phyloP scores from a whole-genome alignment of 2,329 filamentous ascomycete species.

The Colletotrichum viniferum region DNA sequence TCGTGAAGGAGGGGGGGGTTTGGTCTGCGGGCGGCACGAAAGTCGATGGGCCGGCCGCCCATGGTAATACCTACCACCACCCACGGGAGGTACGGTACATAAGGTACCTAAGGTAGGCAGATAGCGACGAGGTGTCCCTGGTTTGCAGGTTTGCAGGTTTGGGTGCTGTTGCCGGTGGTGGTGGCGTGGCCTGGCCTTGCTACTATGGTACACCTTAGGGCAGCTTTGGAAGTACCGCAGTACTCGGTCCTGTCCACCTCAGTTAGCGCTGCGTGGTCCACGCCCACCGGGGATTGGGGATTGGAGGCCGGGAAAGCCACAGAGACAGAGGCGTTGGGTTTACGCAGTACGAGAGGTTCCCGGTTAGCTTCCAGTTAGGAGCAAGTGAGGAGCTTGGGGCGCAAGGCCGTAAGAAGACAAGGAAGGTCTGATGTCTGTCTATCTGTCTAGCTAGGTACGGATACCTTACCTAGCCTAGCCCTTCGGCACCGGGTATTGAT shows the following conservation, averaged over 20 bases:
- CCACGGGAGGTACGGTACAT: not conserved
- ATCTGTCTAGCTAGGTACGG: too few relatives aligned
- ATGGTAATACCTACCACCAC: not conserved
- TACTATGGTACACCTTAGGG: too few relatives aligned
- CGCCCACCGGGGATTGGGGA: not conserved
- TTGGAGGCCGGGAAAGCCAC: not conserved
- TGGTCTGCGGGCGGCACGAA: not conserved
- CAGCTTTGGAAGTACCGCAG: too few relatives aligned
- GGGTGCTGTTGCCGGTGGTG: too few relatives aligned
- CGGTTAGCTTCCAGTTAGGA: not conserved
- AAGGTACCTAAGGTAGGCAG: too few relatives aligned
- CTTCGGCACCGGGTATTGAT: not conserved
- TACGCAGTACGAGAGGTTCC: not conserved
- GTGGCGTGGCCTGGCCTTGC: too few relatives aligned
- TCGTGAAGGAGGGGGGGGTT: not conserved
- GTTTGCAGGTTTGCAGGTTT: too few relatives aligned
- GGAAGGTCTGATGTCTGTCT: not conserved
- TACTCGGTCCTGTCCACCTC: too few relatives aligned
- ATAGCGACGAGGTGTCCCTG: too few relatives aligned
- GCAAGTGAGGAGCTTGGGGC: not conserved
- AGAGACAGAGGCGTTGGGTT: not conserved
- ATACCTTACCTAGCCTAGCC: not conserved
- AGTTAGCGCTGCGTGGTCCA: not conserved
- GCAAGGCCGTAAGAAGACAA: not conserved
- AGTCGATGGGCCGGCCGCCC: not conserved